These are phyloP conservation scores for Stachybotrys chlorohalonatus DNA, from an alignment of 2,329 filamentous ascomycete species.

Conservation along the genomic window DNA sequence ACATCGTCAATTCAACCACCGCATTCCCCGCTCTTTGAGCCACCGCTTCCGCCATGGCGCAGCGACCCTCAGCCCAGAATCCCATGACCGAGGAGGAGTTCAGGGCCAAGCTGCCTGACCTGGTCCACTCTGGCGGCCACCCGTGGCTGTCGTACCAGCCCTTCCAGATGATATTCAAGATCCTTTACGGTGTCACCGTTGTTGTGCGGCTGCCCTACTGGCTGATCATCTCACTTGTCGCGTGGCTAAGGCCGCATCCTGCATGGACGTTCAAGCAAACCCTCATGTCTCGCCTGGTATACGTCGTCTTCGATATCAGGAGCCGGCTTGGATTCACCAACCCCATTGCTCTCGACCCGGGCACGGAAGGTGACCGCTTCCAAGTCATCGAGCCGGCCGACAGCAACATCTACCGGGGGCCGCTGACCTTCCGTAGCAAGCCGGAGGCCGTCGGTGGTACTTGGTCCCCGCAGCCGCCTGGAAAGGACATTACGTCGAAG, in stretches of 20 bases:
- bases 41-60: too few relatives aligned
- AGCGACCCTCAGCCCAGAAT: too few relatives aligned
- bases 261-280: neutral
- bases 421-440: constrained; percentile 2
- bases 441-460: constrained; percentile 8
- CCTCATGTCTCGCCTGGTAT: neutral
- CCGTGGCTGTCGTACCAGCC: neutral
- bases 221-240: neutral
- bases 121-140: neutral
- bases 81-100: too few relatives aligned
- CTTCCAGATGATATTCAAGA: neutral
- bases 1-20: too few relatives aligned
- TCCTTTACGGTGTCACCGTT: neutral
- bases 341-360: constrained; percentile 11
- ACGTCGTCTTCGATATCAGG: neutral
- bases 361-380: constrained; percentile 11
- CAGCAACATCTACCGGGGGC: constrained; percentile 4
- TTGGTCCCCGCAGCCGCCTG: constrained; percentile 7
- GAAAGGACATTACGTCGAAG: neutral
- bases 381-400: constrained; percentile 6
- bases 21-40: too few relatives aligned
- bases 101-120: too few relatives aligned
- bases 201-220: neutral
- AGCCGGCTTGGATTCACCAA: constrained; percentile 4
- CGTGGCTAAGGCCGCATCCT: neutral